Conservation (phyloP, 352 stramenopile species). For the Globisporangium apiculatum region DNA sequence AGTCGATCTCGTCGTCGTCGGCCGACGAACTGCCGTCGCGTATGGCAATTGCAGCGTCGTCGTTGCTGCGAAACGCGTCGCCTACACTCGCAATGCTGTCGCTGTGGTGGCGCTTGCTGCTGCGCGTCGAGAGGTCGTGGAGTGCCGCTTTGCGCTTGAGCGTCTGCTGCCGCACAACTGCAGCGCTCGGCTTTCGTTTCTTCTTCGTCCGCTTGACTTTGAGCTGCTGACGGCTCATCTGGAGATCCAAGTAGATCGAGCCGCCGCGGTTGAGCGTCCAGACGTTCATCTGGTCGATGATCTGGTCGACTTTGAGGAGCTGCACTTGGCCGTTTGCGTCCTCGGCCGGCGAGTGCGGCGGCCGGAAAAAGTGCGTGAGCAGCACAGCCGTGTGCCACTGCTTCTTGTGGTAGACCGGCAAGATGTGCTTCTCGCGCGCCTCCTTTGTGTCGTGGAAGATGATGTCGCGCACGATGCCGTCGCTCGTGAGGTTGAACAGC, state of each 20-base stretch:
- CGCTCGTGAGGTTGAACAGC: constrained; percentile 84
- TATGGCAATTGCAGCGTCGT: not conserved
- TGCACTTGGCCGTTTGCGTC: constrained; percentile 69
- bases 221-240: constrained; percentile 81
- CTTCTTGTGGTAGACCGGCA: constrained; percentile 82
- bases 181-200: constrained; percentile 13
- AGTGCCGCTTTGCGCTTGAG: constrained; percentile 35
- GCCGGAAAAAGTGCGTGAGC: constrained; percentile 78
- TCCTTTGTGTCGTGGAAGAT: constrained; percentile 87
- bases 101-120: constrained; percentile 26
- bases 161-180: not conserved
- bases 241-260: constrained; percentile 81
- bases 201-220: constrained; percentile 72
- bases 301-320: constrained; percentile 81
- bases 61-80: not conserved
- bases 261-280: constrained; percentile 80
- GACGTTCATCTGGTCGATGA: constrained; percentile 84
- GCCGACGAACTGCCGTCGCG: constrained; percentile 19
- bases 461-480: constrained; percentile 78
- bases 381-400: constrained; percentile 81
- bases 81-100: not conserved
- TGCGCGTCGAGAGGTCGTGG: constrained; percentile 22
- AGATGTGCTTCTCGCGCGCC: constrained; percentile 75
- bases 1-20: constrained; percentile 55
- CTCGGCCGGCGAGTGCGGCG: constrained; percentile 64